phyloP scores from a whole-genome alignment of 495 filamentous ascomycete genomes.

The Tuber microsphaerosporum region DNA sequence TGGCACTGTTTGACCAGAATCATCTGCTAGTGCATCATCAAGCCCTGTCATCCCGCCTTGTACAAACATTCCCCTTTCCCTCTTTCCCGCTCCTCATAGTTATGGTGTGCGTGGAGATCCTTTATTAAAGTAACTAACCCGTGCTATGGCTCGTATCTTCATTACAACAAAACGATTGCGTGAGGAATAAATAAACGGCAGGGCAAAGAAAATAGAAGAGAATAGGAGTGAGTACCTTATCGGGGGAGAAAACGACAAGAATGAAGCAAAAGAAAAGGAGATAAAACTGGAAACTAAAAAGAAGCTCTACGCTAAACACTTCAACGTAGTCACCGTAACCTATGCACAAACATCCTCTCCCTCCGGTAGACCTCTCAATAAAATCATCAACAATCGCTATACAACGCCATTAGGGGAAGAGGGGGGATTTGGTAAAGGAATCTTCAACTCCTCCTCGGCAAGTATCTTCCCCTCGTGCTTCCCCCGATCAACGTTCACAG shows the following conservation, averaged over 20 bases:
- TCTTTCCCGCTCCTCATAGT: neutral
- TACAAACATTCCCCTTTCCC: neutral
- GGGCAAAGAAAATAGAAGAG: neutral
- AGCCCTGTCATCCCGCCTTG: neutral
- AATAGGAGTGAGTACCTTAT: neutral
- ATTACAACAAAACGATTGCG: neutral
- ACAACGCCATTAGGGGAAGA: slow-evolving; percentile 8
- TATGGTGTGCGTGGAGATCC: neutral
- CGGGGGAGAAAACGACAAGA: neutral
- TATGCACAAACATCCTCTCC: slow-evolving; percentile 10
- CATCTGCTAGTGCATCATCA: too few relatives aligned
- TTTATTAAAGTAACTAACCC: neutral
- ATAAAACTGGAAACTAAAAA: slow-evolving; percentile 13
- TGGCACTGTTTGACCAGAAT: too few relatives aligned
- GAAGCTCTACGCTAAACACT: slow-evolving; percentile 21
- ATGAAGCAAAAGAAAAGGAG: neutral
- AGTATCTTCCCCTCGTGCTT: slow-evolving; percentile 58
- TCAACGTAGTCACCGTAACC: slow-evolving; percentile 14
- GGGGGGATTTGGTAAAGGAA: slow-evolving; percentile 4
- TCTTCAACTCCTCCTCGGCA: slow-evolving; percentile 39
- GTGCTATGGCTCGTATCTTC: neutral
- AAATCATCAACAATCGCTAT: slow-evolving; percentile 2
- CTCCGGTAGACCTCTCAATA: slow-evolving; percentile 8
- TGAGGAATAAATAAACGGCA: neutral
- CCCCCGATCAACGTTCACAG: slow-evolving; percentile 84